These are phyloP conservation scores for Fusarium torulosum DNA, from an alignment of 2,329 filamentous ascomycete species.

Conservation along the genomic window DNA sequence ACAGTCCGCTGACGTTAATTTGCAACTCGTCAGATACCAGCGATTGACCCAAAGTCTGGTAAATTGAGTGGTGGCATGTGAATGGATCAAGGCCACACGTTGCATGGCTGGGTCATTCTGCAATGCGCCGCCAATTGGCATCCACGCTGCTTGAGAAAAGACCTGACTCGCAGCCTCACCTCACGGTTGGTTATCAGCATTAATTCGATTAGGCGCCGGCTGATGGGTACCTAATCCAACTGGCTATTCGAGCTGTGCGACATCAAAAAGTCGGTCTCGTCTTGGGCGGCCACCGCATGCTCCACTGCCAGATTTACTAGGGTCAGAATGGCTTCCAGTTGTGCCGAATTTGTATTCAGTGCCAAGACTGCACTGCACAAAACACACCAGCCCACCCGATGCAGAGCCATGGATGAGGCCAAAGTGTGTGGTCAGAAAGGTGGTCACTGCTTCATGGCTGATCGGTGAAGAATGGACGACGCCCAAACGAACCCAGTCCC, in stretches of 20 bases:
- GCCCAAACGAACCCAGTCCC: conserved; percentile 31
- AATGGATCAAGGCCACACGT: conserved; percentile 29
- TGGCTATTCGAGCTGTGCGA: conserved; percentile 25
- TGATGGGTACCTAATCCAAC: conserved; percentile 40
- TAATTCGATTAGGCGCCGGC: conserved; percentile 40
- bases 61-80: conserved; percentile 8
- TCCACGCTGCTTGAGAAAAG: conserved; percentile 35
- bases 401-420: conserved; percentile 25
- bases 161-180: conserved; percentile 42
- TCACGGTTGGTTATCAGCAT: conserved; percentile 36
- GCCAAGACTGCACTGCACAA: conserved; percentile 28
- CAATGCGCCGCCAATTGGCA: conserved; percentile 21
- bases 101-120: conserved; percentile 28
- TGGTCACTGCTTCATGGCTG: conserved; percentile 35
- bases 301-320: conserved; percentile 38
- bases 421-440: conserved; percentile 29
- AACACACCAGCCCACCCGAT: conserved; percentile 25
- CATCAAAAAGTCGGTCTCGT: conserved; percentile 47
- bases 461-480: conserved; percentile 35
- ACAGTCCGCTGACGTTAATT: conserved; percentile 23
- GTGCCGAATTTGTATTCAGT: conserved; percentile 32
- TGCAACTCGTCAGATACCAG: conserved; percentile 21
- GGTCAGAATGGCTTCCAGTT: conserved; percentile 30
- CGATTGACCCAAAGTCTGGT: conserved; percentile 14
- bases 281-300: conserved; percentile 33